phyloP scores from a whole-genome alignment of 1,139 yeast genomes.

The Taphrina deformans region DNA sequence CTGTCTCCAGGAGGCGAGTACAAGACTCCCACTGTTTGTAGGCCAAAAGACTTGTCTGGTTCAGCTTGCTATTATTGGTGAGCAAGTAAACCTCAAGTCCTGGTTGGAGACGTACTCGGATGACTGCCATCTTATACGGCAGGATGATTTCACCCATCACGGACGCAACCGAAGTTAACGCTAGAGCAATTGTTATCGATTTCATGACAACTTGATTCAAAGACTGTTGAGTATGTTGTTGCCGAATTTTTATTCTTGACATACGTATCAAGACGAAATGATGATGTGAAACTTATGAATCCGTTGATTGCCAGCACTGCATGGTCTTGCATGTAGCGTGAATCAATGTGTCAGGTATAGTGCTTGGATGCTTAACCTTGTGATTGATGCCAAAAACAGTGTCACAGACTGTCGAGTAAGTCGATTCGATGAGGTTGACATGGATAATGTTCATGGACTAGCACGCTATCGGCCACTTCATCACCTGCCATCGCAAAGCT shows the following conservation, averaged over 20 bases:
- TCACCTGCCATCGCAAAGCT: too few species aligned
- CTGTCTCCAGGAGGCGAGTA: not conserved
- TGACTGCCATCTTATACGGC: conserved; percentile 3
- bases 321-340: not conserved
- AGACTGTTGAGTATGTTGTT: too few species aligned
- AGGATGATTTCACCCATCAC: not conserved
- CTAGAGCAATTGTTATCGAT: not conserved
- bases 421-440: too few species aligned
- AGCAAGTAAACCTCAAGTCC: not conserved
- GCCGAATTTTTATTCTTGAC: too few species aligned
- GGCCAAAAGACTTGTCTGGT: conserved; percentile 9
- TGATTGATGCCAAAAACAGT: too few species aligned
- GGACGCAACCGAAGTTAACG: not conserved
- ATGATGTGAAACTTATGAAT: too few species aligned
- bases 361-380: too few species aligned
- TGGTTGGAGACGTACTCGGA: not conserved
- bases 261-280: too few species aligned
- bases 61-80: not conserved
- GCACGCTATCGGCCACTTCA: too few species aligned
- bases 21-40: not conserved
- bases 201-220: too few species aligned
- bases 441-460: too few species aligned
- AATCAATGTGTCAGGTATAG: not conserved
- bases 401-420: too few species aligned
- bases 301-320: not conserved